Evolutionary conservation across 2,329 filamentous ascomycete species (phyloP), one percentile per base, ranked within the genome.

Genomic region (Scytalidium lignicola): DNA sequence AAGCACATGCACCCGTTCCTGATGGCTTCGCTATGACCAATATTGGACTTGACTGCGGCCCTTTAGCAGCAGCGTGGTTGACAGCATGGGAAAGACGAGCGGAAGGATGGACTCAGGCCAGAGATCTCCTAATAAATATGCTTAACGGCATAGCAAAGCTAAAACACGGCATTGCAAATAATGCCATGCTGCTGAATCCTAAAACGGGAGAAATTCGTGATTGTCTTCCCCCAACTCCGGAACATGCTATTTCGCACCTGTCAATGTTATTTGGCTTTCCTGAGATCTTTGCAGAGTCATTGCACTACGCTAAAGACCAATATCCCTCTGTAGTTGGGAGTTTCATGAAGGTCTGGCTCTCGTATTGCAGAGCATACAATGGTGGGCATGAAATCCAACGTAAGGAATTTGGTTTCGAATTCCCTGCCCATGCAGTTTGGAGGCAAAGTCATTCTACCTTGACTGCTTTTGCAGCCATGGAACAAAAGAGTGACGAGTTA

Each of bases 51-150:
- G 80, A 83, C 55, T 83, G 78, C 76, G 72, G 73, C 0, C 75
- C 75, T 0, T 65, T 83, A 2, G 79, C 79, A 0, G 73, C 73
- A 2, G 73, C 72, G 0, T 83, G 79, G 75, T 68, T 83, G 0
- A 70, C 82, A 2, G 80, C 80, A 50, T 83, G 76, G 75, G 80
- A 83, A 58, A 71, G 79, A 0, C 74, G 74, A 1, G 76, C 78
- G 0, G 65, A 74, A 0, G 67, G 74, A 2, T 79, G 75, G 74
- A 64, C 78, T 47, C 74, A 79, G 55, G 72, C 78, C 1, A 69
- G 67, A 22, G 57, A 62, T 1, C 82, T 79, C 59, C 68, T 84
- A 1, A 68, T 67, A 7, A 66, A 68, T 21, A 74, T 74, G 0
- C 67, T 76, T 10, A 61, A 65, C 3, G 77, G 79, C 2, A 82